Evolutionary conservation across 177 flowering plant genomes (phyloP).

Genomic region (Telopea speciosissima): DNA sequence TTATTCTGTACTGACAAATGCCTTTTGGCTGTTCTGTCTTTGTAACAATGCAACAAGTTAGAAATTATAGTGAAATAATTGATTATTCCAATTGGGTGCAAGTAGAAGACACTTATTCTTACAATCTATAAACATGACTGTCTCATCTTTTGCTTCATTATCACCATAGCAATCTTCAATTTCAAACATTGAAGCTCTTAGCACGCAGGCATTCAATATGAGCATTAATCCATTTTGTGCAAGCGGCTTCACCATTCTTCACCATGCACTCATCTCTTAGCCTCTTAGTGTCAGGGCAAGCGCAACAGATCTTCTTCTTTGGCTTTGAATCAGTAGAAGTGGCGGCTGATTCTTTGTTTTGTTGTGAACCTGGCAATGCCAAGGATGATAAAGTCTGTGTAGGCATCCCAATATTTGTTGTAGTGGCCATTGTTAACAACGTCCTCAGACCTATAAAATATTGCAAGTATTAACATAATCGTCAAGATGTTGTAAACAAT

Average conservation of each 20-base stretch:
- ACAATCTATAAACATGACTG: too few species aligned
- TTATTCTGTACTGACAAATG: too few species aligned
- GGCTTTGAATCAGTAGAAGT: conserved; percentile 44
- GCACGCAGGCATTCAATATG: conserved; percentile 57
- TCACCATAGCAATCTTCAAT: not conserved
- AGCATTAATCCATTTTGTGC: conserved; percentile 64
- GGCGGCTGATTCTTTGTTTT: conserved; percentile 6
- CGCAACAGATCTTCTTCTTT: conserved; percentile 51
- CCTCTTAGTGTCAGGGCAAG: conserved; percentile 30
- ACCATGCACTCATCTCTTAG: conserved; percentile 38
- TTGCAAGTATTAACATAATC: too few species aligned
- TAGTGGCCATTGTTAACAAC: not conserved
- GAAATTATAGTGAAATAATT: too few species aligned
- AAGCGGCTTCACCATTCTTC: conserved; percentile 57
- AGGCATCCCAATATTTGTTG: not conserved
- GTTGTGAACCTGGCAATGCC: not conserved
- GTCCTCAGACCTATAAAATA: not conserved
- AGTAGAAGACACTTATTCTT: too few species aligned
- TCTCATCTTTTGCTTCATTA: too few species aligned
- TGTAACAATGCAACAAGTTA: too few species aligned
- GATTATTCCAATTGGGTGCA: too few species aligned
- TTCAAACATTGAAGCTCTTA: conserved; percentile 61
- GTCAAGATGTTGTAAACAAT: not conserved
- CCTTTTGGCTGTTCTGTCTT: too few species aligned
- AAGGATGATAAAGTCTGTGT: not conserved